phyloP scores from a whole-genome alignment of 2,329 filamentous ascomycete genomes.

The Monascus ruber region DNA sequence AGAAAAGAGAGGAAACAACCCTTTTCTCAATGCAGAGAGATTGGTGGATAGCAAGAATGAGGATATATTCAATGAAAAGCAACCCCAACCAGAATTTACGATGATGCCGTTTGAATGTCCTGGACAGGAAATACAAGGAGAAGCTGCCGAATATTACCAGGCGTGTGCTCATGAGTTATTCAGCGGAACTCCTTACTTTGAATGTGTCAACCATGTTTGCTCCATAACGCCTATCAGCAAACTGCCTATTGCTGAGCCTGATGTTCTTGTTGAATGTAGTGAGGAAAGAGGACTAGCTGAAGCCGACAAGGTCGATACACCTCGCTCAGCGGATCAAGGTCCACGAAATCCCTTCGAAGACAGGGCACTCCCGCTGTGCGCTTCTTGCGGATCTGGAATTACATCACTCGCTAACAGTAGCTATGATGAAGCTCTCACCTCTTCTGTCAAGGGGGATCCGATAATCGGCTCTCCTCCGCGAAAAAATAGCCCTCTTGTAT shows the following conservation, averaged over 20 bases:
- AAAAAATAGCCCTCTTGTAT: no score
- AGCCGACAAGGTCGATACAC: no score
- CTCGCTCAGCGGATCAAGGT: no score
- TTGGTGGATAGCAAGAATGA: background rate
- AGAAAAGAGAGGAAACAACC: background rate
- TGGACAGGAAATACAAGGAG: conserved; percentile 17
- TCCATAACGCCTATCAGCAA: conserved; percentile 20
- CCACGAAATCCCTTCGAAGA: no score
- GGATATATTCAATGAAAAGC: background rate
- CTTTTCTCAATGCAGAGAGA: background rate
- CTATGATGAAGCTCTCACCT: no score
- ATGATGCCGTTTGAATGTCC: conserved; percentile 14
- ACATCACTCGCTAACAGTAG: no score
- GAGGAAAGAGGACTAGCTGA: conserved; percentile 9
- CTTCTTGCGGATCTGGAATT: no score
- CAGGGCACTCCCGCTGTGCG: no score
- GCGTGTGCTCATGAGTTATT: conserved; percentile 35
- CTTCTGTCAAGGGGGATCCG: no score
- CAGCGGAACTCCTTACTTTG: conserved; percentile 30
- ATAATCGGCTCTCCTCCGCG: no score
- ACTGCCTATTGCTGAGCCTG: conserved; percentile 5
- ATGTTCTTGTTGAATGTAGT: conserved; percentile 1
- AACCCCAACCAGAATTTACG: background rate
- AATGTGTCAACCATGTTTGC: conserved; percentile 34
- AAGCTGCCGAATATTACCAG: conserved; percentile 33